Base-by-base conservation (phyloP, 768 basidiomycete genomes). In the Boletus sp. region DNA sequence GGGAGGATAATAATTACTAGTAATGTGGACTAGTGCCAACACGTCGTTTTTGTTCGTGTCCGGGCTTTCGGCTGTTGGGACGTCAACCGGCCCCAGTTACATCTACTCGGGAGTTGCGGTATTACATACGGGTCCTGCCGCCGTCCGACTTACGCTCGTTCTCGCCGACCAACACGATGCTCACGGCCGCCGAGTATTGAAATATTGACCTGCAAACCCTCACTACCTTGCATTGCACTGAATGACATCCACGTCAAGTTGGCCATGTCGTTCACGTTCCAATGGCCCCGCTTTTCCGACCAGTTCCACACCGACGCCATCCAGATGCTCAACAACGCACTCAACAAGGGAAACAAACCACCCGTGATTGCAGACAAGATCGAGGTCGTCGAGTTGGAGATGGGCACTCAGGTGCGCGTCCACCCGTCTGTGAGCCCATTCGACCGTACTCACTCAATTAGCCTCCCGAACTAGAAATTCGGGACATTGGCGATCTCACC, bases 341-440 rank as follows among this genome's bases (percentile, higher is more conserved):
- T 95, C 72, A 93, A 93, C 79, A 93, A 97, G 78, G 97, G 97
- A 59, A 89, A 86, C 75, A 98, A 97, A 69, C 97, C 96, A 1
- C 93, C 94, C 29, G 89, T 99, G 65, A 98, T 98, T 61, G 95
- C 93, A 50, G 97, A 96, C 74, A 87, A 83, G 71, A 98, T 99
- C 59, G 93, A 98, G 70, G 97, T 99, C 30, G 90, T 97, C 50
- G 97, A 98, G 70, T 76, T 99, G n/a, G 89, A 98, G 73, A 98
- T 99, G 97, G 97, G 97, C 35, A 93, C 90, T 2, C 88, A 96
- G 78, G 95, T 93, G 56, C 50, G 76, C 67, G 33, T n/a, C 46
- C 23, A 21, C n/a, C 23, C 32, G 42, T 40, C 17, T 19, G 7
- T 11, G 3, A 8, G 17, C n/a, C 17, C 27, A 11, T 25, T 32